A percentile compares a stretch with the other conserved stretches of the same genome.
Conservation (phyloP, 169 alveolate genomes). For the Cardiosporidium cionae region DNA sequence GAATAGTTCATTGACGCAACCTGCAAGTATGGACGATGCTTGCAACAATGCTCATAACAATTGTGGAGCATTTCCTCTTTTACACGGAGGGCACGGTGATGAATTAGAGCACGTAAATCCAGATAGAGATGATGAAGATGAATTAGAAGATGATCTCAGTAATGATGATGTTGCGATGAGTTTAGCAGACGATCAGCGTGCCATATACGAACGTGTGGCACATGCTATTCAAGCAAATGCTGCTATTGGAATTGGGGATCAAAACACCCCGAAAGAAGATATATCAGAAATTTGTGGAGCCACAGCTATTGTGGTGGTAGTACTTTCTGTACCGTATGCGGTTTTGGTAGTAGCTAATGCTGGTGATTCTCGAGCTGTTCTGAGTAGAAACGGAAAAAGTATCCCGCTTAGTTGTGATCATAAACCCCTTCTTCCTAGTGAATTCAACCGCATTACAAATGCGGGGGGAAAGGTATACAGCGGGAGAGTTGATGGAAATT, state of each 20-base stretch:
- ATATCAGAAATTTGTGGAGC: conserved; percentile 71
- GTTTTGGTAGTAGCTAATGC: conserved; percentile 88
- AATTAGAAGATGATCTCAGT: conserved; percentile 30
- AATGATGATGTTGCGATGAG: conserved; percentile 9
- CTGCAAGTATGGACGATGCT: too few species aligned
- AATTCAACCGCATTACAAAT: conserved; percentile 32
- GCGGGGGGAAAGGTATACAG: conserved; percentile 30
- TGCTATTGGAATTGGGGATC: too few species aligned
- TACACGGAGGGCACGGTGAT: too few species aligned
- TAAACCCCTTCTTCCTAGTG: conserved; percentile 89
- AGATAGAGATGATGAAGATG: conserved; percentile 25
- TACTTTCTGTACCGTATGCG: conserved; percentile 52
- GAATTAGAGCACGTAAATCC: conserved; percentile 1
- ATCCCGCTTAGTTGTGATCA: conserved; percentile 85
- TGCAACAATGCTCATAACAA: too few species aligned
- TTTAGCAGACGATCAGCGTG: background rate
- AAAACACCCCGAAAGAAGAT: too few species aligned
- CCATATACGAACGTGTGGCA: background rate
- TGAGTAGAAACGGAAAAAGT: conserved; percentile 67
- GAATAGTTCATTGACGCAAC: too few species aligned
- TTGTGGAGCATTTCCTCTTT: too few species aligned
- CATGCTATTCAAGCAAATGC: background rate
- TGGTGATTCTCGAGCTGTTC: conserved; percentile 96
- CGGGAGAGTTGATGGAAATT: conserved; percentile 39
- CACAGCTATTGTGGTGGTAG: conserved; percentile 72